A percentile compares a stretch with the other conserved stretches of the same genome.
phyloP scores from a whole-genome alignment of 225 moss, liverwort and hornwort genomes.

The Polytrichum formosum region DNA sequence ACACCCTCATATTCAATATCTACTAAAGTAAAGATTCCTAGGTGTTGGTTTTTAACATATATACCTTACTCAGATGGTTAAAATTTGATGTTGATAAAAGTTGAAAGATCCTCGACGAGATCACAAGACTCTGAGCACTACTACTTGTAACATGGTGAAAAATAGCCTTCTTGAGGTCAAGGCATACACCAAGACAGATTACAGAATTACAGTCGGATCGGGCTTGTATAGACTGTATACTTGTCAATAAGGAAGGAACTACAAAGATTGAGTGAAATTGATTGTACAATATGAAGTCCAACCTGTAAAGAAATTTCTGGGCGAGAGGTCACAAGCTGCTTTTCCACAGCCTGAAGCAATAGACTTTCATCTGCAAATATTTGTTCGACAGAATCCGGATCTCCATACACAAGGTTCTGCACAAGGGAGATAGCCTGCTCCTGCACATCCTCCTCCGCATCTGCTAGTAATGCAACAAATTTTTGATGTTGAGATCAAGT shows the following conservation, averaged over 20 bases:
- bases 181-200: slow-evolving; percentile 1
- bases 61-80: no score
- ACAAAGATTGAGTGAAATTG: no score
- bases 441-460: slow-evolving; percentile 86
- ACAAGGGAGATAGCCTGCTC: slow-evolving; percentile 91
- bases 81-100: no score
- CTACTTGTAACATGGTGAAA: no score
- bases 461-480: slow-evolving; percentile 30
- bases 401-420: slow-evolving; percentile 87
- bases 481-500: neutral
- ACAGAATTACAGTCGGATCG: no score
- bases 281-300: neutral
- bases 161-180: slow-evolving; percentile 1
- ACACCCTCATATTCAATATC: no score
- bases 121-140: no score
- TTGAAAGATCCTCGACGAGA: no score
- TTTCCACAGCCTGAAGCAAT: slow-evolving; percentile 70
- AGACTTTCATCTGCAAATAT: slow-evolving; percentile 62
- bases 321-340: slow-evolving; percentile 67
- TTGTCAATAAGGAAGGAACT: no score
- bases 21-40: no score
- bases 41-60: no score
- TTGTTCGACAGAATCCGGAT: slow-evolving; percentile 68
- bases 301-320: slow-evolving; percentile 93
- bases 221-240: no score